Conservation (phyloP, 2,329 filamentous ascomycete genomes). For the Metarhizium sp. region DNA sequence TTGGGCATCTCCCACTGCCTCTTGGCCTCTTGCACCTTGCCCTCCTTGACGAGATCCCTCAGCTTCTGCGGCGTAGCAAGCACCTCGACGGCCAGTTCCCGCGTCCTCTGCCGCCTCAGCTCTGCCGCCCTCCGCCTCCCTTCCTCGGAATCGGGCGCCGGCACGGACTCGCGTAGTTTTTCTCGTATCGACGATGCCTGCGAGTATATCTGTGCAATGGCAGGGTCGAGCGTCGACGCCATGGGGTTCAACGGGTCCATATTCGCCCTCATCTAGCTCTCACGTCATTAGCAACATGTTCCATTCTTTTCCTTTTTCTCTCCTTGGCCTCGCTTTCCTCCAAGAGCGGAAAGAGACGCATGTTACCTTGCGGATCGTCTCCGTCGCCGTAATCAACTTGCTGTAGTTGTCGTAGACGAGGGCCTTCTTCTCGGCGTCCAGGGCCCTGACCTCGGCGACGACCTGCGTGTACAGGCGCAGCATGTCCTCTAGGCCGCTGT, state of each 20-base stretch:
- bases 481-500: conserved; percentile 57
- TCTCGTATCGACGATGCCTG: conserved; percentile 47
- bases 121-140: conserved; percentile 24
- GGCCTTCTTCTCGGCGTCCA: conserved; percentile 94
- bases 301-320: no score
- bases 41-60: conserved; percentile 46
- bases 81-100: conserved; percentile 52
- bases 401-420: conserved; percentile 98
- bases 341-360: background rate
- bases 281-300: background rate
- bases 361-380: conserved; percentile 73
- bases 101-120: conserved; percentile 28
- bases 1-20: conserved; percentile 46
- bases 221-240: conserved; percentile 62
- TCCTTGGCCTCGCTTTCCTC: no score
- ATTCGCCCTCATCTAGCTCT: conserved; percentile 57
- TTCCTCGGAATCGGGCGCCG: conserved; percentile 33
- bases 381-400: conserved; percentile 91
- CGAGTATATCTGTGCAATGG: conserved; percentile 65
- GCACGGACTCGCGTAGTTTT: conserved; percentile 37
- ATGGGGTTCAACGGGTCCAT: conserved; percentile 73
- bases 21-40: conserved; percentile 51
- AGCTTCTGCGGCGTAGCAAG: conserved; percentile 52
- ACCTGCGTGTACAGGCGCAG: conserved; percentile 62
- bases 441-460: conserved; percentile 71